Evolutionary conservation across 352 stramenopile species (phyloP), one percentile per base, ranked within the genome.

Genomic region (Phytophthora litchii): DNA sequence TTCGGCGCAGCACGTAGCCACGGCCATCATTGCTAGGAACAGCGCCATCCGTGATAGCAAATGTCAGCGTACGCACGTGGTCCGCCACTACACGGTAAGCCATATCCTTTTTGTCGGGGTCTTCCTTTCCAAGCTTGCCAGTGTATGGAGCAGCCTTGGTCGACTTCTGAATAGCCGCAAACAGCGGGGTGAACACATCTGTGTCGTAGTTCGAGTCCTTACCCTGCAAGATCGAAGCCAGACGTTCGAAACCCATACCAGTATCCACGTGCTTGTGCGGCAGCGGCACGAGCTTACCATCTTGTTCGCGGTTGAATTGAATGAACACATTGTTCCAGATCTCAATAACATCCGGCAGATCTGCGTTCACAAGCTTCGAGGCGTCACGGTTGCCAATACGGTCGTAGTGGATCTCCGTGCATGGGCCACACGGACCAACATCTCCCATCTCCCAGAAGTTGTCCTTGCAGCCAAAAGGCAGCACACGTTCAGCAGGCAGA

Each of bases 361-460:
- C 97, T 10, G 82, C 86, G 78, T 99, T 99, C 49, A 99, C 98
- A 19, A 99, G 82, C 42, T 66, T 45, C 13, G 90, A 68, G 10
- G 95, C 91, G 72, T 99, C 91, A 21, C 96, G 84, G 56, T 89
- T 86, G 16, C 96, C 97, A 55, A 99, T 98, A 32, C 97, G 89
- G 80, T 99, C 98, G 78, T 98, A 99, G 80, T 99, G 97, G 78
- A 99, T 98, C 85, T 99, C 97, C 51, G 92, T 98, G 83, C 98
- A 99, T 12, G 98, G 97, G 17, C 98, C 98, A 75, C 98, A 99
- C 32, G 98, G 97, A 46, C 98, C 98, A 12, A 95, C 96, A 55
- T 99, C 98, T 44, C 98, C 98, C 98, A 99, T 99, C 82, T 99
- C 97, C 97, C 97, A 99, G 80, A 99, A 99, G 77, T 99, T 99